phyloP scores from a whole-genome alignment of 2,329 filamentous ascomycete species.

The Colletotrichum australisinense region DNA sequence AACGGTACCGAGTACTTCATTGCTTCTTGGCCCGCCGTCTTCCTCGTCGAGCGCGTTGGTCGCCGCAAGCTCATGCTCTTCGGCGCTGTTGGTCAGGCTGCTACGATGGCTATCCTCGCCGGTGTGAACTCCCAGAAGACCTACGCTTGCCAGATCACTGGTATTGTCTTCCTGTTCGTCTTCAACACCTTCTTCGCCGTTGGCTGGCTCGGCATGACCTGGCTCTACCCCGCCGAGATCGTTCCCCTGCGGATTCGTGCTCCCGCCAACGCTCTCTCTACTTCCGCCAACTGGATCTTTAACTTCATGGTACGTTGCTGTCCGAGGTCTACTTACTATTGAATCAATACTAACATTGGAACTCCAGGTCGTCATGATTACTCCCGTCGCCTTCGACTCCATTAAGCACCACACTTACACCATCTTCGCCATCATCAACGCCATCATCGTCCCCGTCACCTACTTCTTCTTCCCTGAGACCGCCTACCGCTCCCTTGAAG shows the following conservation, averaged over 20 bases:
- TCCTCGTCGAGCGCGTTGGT: conserved; percentile 74
- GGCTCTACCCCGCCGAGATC: conserved; percentile 72
- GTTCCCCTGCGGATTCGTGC: conserved; percentile 70
- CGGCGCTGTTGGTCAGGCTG: conserved; percentile 71
- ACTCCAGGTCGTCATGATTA: conserved; percentile 68
- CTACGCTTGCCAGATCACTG: conserved; percentile 42
- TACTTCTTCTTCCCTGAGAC: conserved; percentile 76
- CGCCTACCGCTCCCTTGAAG: conserved; percentile 71
- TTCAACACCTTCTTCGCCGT: conserved; percentile 72
- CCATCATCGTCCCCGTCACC: conserved; percentile 66
- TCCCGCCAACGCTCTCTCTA: conserved; percentile 67
- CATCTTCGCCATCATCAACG: conserved; percentile 75
- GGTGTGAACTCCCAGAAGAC: conserved; percentile 50
- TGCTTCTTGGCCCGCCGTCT: conserved; percentile 69
- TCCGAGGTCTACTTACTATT: fast-evolving
- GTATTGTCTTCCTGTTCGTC: conserved; percentile 66
- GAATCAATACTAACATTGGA: not conserved
- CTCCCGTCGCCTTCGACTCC: conserved; percentile 66
- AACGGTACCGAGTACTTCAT: conserved; percentile 59
- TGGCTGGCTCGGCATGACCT: conserved; percentile 70
- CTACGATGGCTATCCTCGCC: conserved; percentile 73
- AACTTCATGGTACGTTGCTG: conserved; percentile 62
- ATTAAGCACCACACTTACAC: conserved; percentile 72
- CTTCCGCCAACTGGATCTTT: conserved; percentile 70
- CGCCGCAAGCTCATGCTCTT: conserved; percentile 79